These are phyloP conservation scores for Xylaria hypoxylon DNA, from an alignment of 2,329 filamentous ascomycete species.

Conservation along the genomic window DNA sequence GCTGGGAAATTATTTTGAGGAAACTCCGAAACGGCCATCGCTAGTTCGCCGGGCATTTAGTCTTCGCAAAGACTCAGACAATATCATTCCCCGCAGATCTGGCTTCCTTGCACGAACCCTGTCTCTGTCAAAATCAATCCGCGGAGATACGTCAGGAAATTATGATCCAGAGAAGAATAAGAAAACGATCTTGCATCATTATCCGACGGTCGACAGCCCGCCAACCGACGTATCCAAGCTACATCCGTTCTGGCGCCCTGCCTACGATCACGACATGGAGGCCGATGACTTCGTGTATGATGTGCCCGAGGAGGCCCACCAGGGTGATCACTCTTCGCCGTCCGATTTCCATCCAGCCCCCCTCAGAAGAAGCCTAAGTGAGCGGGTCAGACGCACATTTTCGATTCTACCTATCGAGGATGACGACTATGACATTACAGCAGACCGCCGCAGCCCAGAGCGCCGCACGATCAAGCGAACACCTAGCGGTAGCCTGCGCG, in stretches of 20 bases:
- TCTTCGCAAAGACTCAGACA: slow-evolving; percentile 61
- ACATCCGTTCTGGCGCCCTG: slow-evolving; percentile 72
- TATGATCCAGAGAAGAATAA: slow-evolving; percentile 46
- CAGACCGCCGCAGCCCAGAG: slow-evolving; percentile 57
- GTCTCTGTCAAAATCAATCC: slow-evolving; percentile 62
- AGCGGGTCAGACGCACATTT: slow-evolving; percentile 69
- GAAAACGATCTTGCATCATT: slow-evolving; percentile 49
- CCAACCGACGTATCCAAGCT: slow-evolving; percentile 66
- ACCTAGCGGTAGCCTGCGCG: slow-evolving; percentile 69
- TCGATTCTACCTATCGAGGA: slow-evolving; percentile 67
- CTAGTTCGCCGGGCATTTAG: slow-evolving; percentile 66
- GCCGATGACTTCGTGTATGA: slow-evolving; percentile 48
- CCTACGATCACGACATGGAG: slow-evolving; percentile 53
- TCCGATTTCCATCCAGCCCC: slow-evolving; percentile 60
- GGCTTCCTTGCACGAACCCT: slow-evolving; percentile 63
- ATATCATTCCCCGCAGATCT: slow-evolving; percentile 55
- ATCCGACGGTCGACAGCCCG: slow-evolving; percentile 58
- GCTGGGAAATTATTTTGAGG: slow-evolving; percentile 66
- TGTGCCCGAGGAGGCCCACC: slow-evolving; percentile 50
- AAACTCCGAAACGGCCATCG: slow-evolving; percentile 62
- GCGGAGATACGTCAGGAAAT: slow-evolving; percentile 49
- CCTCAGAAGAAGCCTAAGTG: slow-evolving; percentile 55
- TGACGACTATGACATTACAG: slow-evolving; percentile 53
- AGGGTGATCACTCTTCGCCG: slow-evolving; percentile 60
- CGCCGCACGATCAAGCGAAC: slow-evolving; percentile 70